phyloP scores from a whole-genome alignment of 352 stramenopile genomes.

The Globisporangium cystogenes region DNA sequence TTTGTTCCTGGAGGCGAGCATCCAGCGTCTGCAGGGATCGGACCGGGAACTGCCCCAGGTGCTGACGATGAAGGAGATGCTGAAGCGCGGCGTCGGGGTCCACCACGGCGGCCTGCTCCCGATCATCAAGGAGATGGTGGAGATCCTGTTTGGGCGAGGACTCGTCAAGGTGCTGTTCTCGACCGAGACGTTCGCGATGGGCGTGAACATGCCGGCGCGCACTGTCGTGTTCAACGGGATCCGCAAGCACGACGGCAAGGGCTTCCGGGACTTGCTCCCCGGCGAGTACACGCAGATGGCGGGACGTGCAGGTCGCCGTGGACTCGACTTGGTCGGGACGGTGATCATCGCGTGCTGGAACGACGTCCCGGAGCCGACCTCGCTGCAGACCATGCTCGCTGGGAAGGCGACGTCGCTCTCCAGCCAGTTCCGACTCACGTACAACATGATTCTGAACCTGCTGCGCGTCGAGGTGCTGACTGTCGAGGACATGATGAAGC shows the following conservation, averaged over 20 bases:
- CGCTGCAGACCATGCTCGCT: constrained; percentile 94
- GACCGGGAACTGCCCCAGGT: constrained; percentile 98
- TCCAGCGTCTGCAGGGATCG: constrained; percentile 86
- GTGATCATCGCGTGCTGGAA: constrained; percentile 97
- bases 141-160: constrained; percentile 97
- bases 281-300: constrained; percentile 97
- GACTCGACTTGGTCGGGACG: constrained; percentile 95
- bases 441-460: constrained; percentile 98
- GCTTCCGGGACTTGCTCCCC: constrained; percentile 85
- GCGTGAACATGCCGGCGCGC: constrained; percentile 98
- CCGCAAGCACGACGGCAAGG: constrained; percentile 96
- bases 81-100: constrained; percentile 95
- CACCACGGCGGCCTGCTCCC: constrained; percentile 97
- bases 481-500: constrained; percentile 96
- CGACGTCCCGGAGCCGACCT: constrained; percentile 95
- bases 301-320: constrained; percentile 94
- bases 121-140: constrained; percentile 99
- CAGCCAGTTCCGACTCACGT: constrained; percentile 98
- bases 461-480: constrained; percentile 88
- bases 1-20: constrained; percentile 69
- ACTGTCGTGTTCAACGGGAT: constrained; percentile 97
- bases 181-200: constrained; percentile 99
- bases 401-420: constrained; percentile 93
- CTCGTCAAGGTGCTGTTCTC: constrained; percentile 98
- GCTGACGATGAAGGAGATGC: constrained; percentile 95